Percentiles rank a stretch among this genome's conserved stretches.
These are phyloP conservation scores for Xerocomus amazonicus DNA, from an alignment of 1,284 basidiomycete species.

Conservation along the genomic window DNA sequence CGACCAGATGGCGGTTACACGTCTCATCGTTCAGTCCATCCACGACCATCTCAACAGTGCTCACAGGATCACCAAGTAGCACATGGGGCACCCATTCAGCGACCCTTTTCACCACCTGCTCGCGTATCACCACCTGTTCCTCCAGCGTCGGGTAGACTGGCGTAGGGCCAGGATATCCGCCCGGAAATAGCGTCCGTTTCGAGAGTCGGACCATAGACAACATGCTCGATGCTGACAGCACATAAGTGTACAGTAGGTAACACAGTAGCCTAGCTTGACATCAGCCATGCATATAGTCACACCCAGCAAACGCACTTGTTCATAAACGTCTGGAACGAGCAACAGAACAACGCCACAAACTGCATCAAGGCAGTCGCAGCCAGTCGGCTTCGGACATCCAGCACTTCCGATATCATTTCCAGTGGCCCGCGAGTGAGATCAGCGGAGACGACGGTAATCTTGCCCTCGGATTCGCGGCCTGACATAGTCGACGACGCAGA, in stretches of 20 bases:
- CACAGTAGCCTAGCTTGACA: slow-evolving; percentile 51
- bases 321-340: slow-evolving; percentile 44
- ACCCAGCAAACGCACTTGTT: slow-evolving; percentile 42
- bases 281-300: slow-evolving; percentile 2
- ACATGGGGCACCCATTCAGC: slow-evolving; percentile 40
- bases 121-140: slow-evolving; percentile 59
- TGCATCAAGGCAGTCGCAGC: slow-evolving; percentile 42
- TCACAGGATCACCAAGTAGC: slow-evolving; percentile 40
- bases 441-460: slow-evolving; percentile 1
- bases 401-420: slow-evolving; percentile 46
- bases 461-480: slow-evolving; percentile 9
- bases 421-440: slow-evolving; percentile 37
- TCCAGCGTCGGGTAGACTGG: slow-evolving; percentile 66
- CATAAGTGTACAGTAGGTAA: slow-evolving; percentile 52
- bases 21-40: slow-evolving; percentile 53
- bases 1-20: slow-evolving; percentile 65
- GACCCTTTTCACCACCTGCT: slow-evolving; percentile 48
- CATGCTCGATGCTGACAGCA: slow-evolving; percentile 53
- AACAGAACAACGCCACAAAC: slow-evolving; percentile 36
- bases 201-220: slow-evolving; percentile 44
- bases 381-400: slow-evolving; percentile 44
- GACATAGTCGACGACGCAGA: slow-evolving; percentile 15
- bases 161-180: slow-evolving; percentile 70
- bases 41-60: slow-evolving; percentile 48
- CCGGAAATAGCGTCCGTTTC: slow-evolving; percentile 72